phyloP scores from a whole-genome alignment of 331 rosid genomes.

The Quercus phellos region DNA sequence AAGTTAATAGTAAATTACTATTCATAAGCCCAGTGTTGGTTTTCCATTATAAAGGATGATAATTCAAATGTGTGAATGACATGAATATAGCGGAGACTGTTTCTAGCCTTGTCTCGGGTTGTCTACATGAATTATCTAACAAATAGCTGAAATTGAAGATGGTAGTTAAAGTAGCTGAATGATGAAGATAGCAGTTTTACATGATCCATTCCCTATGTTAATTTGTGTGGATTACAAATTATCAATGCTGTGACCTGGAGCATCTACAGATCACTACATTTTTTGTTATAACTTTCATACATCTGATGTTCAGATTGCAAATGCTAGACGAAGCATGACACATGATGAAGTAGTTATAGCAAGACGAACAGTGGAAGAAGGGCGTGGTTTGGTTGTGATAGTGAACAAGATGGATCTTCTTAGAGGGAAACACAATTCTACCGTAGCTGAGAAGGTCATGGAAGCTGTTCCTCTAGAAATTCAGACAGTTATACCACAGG shows the following conservation, averaged over 20 bases:
- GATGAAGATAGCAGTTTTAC: not conserved
- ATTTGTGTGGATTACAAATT: not conserved
- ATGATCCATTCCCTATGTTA: not conserved
- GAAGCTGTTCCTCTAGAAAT: conserved; percentile 83
- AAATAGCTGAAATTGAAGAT: not conserved
- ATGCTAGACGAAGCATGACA: conserved; percentile 74
- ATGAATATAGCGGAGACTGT: not conserved
- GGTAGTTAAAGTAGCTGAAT: not conserved
- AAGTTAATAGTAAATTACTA: not conserved
- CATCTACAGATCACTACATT: not conserved
- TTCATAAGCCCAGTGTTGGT: not conserved
- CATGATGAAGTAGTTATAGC: conserved; percentile 95
- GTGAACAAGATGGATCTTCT: conserved; percentile 98
- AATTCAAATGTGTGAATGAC: not conserved
- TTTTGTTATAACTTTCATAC: not conserved
- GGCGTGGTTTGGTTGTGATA: conserved; percentile 89
- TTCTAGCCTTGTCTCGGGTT: not conserved
- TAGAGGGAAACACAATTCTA: conserved; percentile 46
- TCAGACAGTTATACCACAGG: conserved; percentile 88
- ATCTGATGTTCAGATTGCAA: conserved; percentile 49
- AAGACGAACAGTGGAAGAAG: conserved; percentile 94
- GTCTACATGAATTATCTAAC: not conserved
- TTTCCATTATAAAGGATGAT: not conserved
- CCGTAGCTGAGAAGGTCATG: conserved; percentile 54
- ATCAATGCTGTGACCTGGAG: not conserved